Percentiles rank a stretch among this genome's conserved stretches.
Evolutionary conservation across 2,329 filamentous ascomycete species (phyloP).

Genomic region (Acrodontium crateriforme): DNA sequence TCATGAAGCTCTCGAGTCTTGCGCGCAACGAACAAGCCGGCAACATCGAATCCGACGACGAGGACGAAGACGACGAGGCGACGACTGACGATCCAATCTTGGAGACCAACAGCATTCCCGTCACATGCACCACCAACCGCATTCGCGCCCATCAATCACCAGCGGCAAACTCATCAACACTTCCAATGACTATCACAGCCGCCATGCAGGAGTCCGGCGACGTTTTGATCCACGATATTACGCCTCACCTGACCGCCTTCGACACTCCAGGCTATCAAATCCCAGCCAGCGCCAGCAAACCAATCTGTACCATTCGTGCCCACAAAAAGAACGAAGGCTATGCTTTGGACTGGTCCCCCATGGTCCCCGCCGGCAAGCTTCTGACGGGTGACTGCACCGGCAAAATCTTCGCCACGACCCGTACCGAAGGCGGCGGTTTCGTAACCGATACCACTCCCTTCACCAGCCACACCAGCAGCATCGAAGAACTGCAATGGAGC

Average conservation of each 20-base stretch:
- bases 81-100: constrained; percentile 72
- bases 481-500: constrained; percentile 96
- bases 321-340: constrained; percentile 85
- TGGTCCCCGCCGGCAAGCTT: constrained; percentile 68
- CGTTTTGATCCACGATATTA: constrained; percentile 88
- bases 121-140: constrained; percentile 81
- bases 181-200: constrained; percentile 73
- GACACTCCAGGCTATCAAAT: constrained; percentile 75
- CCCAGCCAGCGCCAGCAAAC: constrained; percentile 73
- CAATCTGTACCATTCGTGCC: constrained; percentile 71
- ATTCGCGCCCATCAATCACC: constrained; percentile 77
- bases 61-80: constrained; percentile 61
- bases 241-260: constrained; percentile 76
- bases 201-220: constrained; percentile 84
- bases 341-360: constrained; percentile 88
- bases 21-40: constrained; percentile 68
- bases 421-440: constrained; percentile 78
- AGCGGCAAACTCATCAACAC: constrained; percentile 52
- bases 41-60: constrained; percentile 54
- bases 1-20: constrained; percentile 90
- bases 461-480: constrained; percentile 66
- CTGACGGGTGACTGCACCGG: constrained; percentile 86
- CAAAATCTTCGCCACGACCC: constrained; percentile 74
- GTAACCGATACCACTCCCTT: constrained; percentile 75
- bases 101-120: constrained; percentile 77